phyloP scores from a whole-genome alignment of 1,284 basidiomycete species.

The Leccinum laetum region DNA sequence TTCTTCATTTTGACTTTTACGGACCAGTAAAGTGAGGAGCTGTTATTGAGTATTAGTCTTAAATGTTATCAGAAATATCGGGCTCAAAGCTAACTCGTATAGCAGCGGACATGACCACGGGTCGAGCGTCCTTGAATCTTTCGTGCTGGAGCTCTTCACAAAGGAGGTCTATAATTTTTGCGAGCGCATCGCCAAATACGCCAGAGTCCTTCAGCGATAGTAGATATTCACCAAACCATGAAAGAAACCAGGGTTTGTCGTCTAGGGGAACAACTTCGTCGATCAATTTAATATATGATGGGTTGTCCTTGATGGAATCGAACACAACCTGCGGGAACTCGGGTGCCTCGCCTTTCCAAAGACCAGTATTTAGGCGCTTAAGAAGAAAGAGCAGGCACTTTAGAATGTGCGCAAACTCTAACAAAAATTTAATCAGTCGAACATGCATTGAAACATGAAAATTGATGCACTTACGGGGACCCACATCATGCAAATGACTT shows the following conservation, averaged over 20 bases:
- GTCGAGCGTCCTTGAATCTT: slow-evolving; percentile 57
- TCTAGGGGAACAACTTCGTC: slow-evolving; percentile 35
- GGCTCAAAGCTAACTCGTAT: slow-evolving; percentile 52
- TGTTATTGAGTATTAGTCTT: slow-evolving; percentile 22
- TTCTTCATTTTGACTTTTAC: slow-evolving; percentile 35
- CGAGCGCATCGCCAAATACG: slow-evolving; percentile 66
- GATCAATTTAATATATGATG: slow-evolving; percentile 55
- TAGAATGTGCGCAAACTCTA: slow-evolving; percentile 70
- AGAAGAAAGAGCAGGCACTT: slow-evolving; percentile 56
- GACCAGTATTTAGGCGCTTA: slow-evolving; percentile 47
- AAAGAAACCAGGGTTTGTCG: slow-evolving; percentile 47
- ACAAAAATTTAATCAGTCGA: background rate
- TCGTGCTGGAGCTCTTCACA: slow-evolving; percentile 81
- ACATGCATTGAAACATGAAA: background rate
- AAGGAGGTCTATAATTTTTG: slow-evolving; percentile 67
- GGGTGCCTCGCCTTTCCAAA: slow-evolving; percentile 69
- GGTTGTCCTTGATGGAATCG: slow-evolving; percentile 81
- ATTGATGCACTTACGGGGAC: slow-evolving; percentile 52
- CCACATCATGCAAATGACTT: slow-evolving; percentile 62
- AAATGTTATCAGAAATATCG: slow-evolving; percentile 2
- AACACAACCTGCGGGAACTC: slow-evolving; percentile 77
- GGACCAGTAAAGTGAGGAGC: slow-evolving; percentile 29
- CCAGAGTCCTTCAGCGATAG: slow-evolving; percentile 49
- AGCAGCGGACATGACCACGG: slow-evolving; percentile 58
- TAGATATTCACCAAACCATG: slow-evolving; percentile 60